phyloP scores from a whole-genome alignment of 495 filamentous ascomycete genomes.

The Tuber magnatum region DNA sequence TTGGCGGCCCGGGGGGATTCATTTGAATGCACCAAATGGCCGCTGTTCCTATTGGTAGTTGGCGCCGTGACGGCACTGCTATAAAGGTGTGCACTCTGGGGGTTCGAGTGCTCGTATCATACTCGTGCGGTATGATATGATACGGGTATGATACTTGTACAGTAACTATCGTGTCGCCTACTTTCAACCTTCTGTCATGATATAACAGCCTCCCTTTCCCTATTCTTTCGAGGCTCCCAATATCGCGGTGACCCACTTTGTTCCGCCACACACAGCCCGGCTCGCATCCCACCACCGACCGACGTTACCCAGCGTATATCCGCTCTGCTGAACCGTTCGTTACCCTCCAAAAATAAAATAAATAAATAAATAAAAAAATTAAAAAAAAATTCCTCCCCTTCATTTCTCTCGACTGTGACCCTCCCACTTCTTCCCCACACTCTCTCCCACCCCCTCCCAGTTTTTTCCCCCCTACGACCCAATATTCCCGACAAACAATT shows the following conservation, averaged over 20 bases:
- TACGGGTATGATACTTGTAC: too few relatives aligned
- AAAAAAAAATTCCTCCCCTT: neutral
- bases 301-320: neutral
- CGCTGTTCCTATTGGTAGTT: neutral
- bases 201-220: neutral
- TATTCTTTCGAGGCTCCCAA: too few relatives aligned
- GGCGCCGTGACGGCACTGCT: neutral
- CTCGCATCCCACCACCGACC: neutral
- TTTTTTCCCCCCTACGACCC: neutral
- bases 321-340: neutral
- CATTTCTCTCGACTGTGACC: conserved; percentile 23
- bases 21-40: neutral
- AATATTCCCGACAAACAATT: conserved; percentile 27
- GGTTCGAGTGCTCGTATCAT: too few relatives aligned
- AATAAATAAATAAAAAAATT: too few relatives aligned
- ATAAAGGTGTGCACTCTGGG: neutral
- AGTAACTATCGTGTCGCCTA: neutral
- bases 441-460: conserved; percentile 22
- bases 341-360: neutral
- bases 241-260: neutral
- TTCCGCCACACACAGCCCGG: neutral
- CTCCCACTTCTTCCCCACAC: conserved; percentile 16
- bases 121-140: too few relatives aligned
- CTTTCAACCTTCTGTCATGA: neutral
- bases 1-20: neutral